Percentiles rank a stretch among this genome's conserved stretches.
phyloP scores from a whole-genome alignment of 2,329 filamentous ascomycete species.

The Rhynchosporium graminicola region DNA sequence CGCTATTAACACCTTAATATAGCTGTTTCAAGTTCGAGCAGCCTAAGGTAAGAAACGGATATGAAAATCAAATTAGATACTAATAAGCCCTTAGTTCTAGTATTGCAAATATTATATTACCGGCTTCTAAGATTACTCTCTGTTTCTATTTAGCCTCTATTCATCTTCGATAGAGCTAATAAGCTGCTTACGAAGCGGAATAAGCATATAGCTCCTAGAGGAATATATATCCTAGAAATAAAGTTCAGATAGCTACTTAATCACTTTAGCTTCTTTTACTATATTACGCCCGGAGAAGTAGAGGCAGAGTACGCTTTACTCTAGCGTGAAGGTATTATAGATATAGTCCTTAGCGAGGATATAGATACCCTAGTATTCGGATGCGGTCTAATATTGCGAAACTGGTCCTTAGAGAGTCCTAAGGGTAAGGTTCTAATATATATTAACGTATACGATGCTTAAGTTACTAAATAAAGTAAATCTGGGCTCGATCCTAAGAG shows the following conservation, averaged over 20 bases:
- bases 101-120: slow-evolving; percentile 89
- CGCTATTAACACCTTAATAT: slow-evolving; percentile 93
- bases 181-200: slow-evolving; percentile 89
- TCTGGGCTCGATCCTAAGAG: slow-evolving; percentile 74
- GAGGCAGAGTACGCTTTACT: slow-evolving; percentile 95
- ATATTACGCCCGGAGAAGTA: slow-evolving; percentile 90
- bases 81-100: slow-evolving; percentile 72
- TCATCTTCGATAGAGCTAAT: slow-evolving; percentile 85
- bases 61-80: neutral
- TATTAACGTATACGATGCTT: slow-evolving; percentile 75
- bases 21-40: slow-evolving; percentile 91
- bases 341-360: slow-evolving; percentile 93
- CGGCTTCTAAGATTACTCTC: slow-evolving; percentile 76
- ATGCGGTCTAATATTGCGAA: slow-evolving; percentile 73
- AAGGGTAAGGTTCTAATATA: slow-evolving; percentile 75
- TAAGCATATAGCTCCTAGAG: slow-evolving; percentile 65
- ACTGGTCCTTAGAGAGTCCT: slow-evolving; percentile 75
- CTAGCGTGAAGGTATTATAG: slow-evolving; percentile 78
- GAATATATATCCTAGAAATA: slow-evolving; percentile 67
- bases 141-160: slow-evolving; percentile 78
- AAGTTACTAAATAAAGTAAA: slow-evolving; percentile 50
- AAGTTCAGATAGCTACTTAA: slow-evolving; percentile 82
- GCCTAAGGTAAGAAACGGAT: slow-evolving; percentile 60
- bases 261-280: slow-evolving; percentile 79
- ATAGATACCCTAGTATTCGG: slow-evolving; percentile 98